Evolutionary conservation across 2,329 filamentous ascomycete genomes (phyloP).

Genomic region (Trichoderma breve): DNA sequence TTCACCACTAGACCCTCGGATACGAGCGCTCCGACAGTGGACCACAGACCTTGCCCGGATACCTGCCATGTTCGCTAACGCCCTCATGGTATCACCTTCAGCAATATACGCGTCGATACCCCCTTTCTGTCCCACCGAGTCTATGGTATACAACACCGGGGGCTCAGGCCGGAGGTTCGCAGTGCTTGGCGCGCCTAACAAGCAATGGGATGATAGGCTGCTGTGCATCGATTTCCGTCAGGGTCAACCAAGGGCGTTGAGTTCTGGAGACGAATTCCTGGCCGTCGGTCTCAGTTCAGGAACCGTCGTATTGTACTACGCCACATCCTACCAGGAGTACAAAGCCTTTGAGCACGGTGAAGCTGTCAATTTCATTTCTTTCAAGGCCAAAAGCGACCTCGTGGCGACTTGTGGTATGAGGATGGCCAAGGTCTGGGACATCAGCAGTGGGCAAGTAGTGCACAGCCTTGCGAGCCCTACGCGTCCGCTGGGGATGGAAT

Average conservation of each 20-base stretch:
- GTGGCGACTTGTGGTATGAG: constrained; percentile 33
- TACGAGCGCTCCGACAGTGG: constrained; percentile 29
- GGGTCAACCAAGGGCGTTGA: constrained; percentile 27
- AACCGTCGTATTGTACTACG: constrained; percentile 27
- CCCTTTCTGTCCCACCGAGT: constrained; percentile 34
- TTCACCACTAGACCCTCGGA: constrained; percentile 23
- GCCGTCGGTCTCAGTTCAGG: constrained; percentile 30
- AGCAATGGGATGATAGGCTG: constrained; percentile 35
- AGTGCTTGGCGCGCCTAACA: constrained; percentile 27
- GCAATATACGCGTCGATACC: constrained; percentile 33
- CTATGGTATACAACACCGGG: constrained; percentile 26
- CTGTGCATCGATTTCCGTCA: constrained; percentile 30
- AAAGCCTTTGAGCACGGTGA: constrained; percentile 31
- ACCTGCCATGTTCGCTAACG: constrained; percentile 31
- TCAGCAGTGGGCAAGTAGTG: constrained; percentile 28
- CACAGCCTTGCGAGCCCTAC: constrained; percentile 23
- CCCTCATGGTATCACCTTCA: constrained; percentile 30
- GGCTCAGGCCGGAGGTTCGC: constrained; percentile 20
- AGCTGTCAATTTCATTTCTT: constrained; percentile 27
- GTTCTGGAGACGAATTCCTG: constrained; percentile 30
- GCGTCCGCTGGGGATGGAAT: neutral
- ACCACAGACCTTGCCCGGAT: constrained; percentile 33
- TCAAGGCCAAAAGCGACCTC: constrained; percentile 23
- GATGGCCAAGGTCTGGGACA: constrained; percentile 33
- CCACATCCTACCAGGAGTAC: constrained; percentile 30